Evolutionary conservation across 768 basidiomycete species (phyloP).

Genomic region (Pleurotus tuber-regium): DNA sequence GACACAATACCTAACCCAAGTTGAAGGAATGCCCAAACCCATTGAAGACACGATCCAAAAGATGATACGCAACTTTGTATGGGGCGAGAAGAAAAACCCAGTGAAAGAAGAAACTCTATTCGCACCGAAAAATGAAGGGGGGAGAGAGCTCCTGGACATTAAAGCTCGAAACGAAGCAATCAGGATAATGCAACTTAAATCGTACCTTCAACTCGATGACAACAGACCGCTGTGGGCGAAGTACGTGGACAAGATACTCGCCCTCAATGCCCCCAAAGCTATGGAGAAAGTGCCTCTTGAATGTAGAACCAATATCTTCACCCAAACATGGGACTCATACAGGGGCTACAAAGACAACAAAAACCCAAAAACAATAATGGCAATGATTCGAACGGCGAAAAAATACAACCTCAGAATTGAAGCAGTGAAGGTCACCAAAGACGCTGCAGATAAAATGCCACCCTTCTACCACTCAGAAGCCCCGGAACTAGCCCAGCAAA

Average conservation of each 20-base stretch:
- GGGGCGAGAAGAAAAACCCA: background rate
- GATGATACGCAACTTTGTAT: background rate
- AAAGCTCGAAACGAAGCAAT: background rate
- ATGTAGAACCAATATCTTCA: background rate
- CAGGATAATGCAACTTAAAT: background rate
- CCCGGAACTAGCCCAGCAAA: background rate
- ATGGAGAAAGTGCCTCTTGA: background rate
- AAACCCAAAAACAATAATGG: background rate
- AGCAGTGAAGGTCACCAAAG: background rate
- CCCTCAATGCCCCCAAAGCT: background rate
- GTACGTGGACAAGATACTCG: background rate
- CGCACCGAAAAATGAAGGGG: background rate
- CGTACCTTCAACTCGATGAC: background rate
- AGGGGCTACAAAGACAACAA: background rate
- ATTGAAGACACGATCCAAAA: constrained; percentile 10
- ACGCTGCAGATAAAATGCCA: background rate
- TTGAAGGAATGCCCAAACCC: constrained; percentile 25
- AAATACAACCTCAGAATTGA: constrained; percentile 7
- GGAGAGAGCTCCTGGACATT: background rate
- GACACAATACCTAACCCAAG: constrained; percentile 23
- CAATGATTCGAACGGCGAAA: constrained; percentile 7
- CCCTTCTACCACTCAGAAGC: background rate
- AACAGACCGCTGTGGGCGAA: constrained; percentile 1
- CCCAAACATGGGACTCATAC: background rate
- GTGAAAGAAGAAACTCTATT: background rate